Evolutionary conservation across 2,329 filamentous ascomycete genomes (phyloP), one percentile per base, ranked within the genome.

Genomic region (Fusarium denticulatum): DNA sequence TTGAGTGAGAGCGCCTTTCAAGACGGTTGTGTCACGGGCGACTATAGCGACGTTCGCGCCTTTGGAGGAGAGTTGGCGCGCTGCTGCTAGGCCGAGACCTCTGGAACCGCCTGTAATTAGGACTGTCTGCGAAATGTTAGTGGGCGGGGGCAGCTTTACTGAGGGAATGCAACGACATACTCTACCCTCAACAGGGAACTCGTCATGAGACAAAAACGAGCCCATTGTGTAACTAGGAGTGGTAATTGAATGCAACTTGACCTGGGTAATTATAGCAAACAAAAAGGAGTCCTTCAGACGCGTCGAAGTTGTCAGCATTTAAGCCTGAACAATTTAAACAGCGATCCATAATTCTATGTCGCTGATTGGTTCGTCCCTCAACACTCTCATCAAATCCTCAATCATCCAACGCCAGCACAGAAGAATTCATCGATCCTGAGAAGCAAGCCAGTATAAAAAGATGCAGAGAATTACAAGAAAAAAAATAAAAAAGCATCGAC

Each of bases 101-200:
- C 71, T 72, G 10, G 71, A 73, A 16, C 71, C 71, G 4, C 71
- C 71, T 8, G 71, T 72, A 28, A 73, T 64, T 10, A 73, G 46
- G 6, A 74, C 26, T 15, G 71, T 74, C 71, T 73, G 20, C 3
- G 1, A 7, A 3, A 14, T 28, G 7, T 73, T 14, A 74, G 62
- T 5, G 6, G 22, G 5, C 1, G 5, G 28, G 4, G 2, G 4
- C 11, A 13, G 20, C 15, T 55, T 2, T 12, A 4, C 5, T 7
- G 28, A 15, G 24, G 47, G 13, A 4, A n/a, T 14, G n/a, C 1
- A 5, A 5, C 2, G 6, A 40, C 67, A 43, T 34, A 58, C 71
- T 47, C 71, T 71, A 0, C 67, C 45, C 7, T 58, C 67, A 5
- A 68, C 71, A 7, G 67, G 71, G 13, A 73, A 74, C 12, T 72